Evolutionary conservation across 2,329 filamentous ascomycete species (phyloP), one percentile per base, ranked within the genome.

Genomic region (Coniochaeta sp.): DNA sequence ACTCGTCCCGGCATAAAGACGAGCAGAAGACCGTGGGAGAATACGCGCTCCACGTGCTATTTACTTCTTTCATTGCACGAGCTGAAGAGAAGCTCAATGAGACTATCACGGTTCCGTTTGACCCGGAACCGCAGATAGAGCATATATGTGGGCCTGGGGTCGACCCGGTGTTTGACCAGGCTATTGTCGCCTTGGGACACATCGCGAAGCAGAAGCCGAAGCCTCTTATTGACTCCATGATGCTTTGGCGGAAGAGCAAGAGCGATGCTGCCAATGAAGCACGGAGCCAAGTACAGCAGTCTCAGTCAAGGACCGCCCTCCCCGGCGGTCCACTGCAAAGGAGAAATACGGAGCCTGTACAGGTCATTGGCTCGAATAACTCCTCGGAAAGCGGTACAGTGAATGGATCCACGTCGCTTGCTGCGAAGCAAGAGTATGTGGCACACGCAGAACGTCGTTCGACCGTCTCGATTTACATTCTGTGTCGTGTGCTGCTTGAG

Each of bases 231-330:
- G 95, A 99, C 73, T 93, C 91, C 22, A 92, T 99, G 73, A 99
- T 99, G 91, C 83, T 96, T 34, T 99, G 95, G 95, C 87, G 95
- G 60, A 98, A 97, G 74, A 90, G 86, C 65, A 98, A 98, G 77
- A 96, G 92, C 65, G 93, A 98, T 73, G 87, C 89, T 24, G 92
- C 93, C 31, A 88, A 85, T 66, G 84, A 88, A 64, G 88, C 89
- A 31, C 80, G 86, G 24, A 74, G 65, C 52, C 80, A 85, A 67
- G 74, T 86, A 24, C 83, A 86, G 65, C 82, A 86, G 59, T 72
- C 77, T 22, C 54, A 57, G 31, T 9, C 54, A 24, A 78, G 77
- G 17, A 71, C 72, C 36, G 73, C 71, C 47, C 67, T 71, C 6
- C 76, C 73, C 8, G 70, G 61, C 61, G 81, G 73, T 43, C 79